phyloP scores from a whole-genome alignment of 2,329 filamentous ascomycete species.

The Aspergillus sp. region DNA sequence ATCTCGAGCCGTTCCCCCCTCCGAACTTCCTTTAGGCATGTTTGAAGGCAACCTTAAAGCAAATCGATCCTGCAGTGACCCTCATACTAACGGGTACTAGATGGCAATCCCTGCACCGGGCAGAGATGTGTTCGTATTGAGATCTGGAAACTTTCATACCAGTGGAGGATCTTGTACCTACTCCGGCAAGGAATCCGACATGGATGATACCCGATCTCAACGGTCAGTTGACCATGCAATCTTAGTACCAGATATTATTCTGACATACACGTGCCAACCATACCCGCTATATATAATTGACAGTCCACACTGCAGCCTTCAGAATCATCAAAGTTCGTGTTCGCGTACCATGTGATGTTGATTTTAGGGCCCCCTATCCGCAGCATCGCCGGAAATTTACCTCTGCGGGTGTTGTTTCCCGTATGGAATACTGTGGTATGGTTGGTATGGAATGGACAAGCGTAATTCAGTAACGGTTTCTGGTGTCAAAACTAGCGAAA shows the following conservation, averaged over 20 bases:
- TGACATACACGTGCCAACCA: too few relatives aligned
- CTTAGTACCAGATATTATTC: too few relatives aligned
- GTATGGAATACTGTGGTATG: not conserved
- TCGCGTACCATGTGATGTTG: too few relatives aligned
- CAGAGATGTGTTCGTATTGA: not conserved
- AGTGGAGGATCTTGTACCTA: too few relatives aligned
- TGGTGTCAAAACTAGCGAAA: slow-evolving; percentile 5
- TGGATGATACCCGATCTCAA: too few relatives aligned
- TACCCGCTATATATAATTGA: too few relatives aligned
- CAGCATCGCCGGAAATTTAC: not conserved
- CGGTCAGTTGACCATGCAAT: too few relatives aligned
- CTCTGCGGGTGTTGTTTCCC: not conserved
- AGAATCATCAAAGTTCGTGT: too few relatives aligned
- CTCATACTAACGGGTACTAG: not conserved
- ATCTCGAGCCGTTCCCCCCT: not conserved
- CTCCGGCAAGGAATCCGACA: too few relatives aligned
- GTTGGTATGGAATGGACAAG: not conserved
- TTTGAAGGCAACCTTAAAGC: not conserved
- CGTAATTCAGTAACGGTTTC: not conserved
- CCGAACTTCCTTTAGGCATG: not conserved
- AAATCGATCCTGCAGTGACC: not conserved
- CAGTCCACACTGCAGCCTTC: too few relatives aligned
- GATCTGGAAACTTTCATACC: not conserved
- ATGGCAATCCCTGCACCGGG: not conserved
- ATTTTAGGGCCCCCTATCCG: too few relatives aligned